phyloP scores from a whole-genome alignment of 2,329 filamentous ascomycete species.

The Pseudocercospora pini-densiflorae region DNA sequence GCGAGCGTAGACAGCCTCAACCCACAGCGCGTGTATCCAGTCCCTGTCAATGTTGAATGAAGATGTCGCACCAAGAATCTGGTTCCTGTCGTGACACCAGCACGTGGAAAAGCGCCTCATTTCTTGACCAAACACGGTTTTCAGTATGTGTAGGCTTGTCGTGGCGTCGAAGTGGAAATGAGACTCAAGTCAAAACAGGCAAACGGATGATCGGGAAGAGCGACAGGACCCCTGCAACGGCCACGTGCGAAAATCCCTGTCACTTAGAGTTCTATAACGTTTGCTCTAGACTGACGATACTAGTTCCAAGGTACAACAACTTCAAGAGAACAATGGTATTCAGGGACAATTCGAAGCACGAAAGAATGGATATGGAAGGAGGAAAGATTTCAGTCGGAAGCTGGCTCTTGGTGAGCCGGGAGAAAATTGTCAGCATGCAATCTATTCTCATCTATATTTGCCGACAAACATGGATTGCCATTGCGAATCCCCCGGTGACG shows the following conservation, averaged over 20 bases:
- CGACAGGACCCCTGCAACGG: not conserved
- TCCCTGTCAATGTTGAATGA: not conserved
- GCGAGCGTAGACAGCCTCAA: too few relatives aligned
- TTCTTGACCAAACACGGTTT: not conserved
- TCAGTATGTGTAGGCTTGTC: not conserved
- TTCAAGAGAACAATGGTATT: not conserved
- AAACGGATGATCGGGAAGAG: not conserved
- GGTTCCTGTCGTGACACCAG: not conserved
- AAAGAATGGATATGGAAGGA: too few relatives aligned
- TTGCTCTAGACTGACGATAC: not conserved
- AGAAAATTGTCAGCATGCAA: not conserved
- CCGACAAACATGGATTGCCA: not conserved
- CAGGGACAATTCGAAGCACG: not conserved
- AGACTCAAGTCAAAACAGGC: not conserved
- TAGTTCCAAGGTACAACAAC: not conserved
- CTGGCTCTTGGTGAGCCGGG: not conserved
- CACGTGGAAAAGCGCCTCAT: not conserved
- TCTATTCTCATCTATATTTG: not conserved
- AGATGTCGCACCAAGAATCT: not conserved
- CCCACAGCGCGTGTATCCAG: too few relatives aligned
- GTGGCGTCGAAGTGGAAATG: slow-evolving; percentile 12
- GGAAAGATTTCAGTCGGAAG: too few relatives aligned
- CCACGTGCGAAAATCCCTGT: slow-evolving; percentile 1
- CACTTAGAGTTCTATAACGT: not conserved
- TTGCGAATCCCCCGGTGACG: not conserved